These are phyloP conservation scores for Roridomyces roridus DNA, from an alignment of 768 basidiomycete species.

Conservation along the genomic window DNA sequence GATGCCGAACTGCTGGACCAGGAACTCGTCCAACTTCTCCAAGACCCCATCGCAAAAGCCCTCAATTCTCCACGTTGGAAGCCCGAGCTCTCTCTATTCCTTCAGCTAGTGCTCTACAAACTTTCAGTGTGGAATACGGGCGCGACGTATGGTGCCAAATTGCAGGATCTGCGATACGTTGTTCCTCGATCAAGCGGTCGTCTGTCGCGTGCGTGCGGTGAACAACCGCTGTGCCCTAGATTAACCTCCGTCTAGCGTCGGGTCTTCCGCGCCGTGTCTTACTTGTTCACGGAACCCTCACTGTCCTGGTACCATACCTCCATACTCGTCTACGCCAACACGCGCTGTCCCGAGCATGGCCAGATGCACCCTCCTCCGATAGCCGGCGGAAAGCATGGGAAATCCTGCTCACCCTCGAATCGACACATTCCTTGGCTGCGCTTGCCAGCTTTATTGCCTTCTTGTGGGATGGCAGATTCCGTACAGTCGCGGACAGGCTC, in stretches of 20 bases:
- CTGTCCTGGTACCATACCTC: constrained; percentile 79
- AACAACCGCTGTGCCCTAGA: constrained; percentile 6
- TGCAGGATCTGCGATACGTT: constrained; percentile 78
- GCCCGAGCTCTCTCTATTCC: constrained; percentile 74
- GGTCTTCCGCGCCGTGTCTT: constrained; percentile 68
- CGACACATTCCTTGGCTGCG: constrained; percentile 63
- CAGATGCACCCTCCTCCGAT: constrained; percentile 86
- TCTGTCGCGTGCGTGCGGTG: constrained; percentile 43
- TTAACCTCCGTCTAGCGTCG: constrained; percentile 51
- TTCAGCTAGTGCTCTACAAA: constrained; percentile 78
- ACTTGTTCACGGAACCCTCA: constrained; percentile 71
- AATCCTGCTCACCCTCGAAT: constrained; percentile 68
- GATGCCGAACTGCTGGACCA: constrained; percentile 91
- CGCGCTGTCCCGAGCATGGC: constrained; percentile 88
- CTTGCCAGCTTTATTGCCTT: constrained; percentile 85
- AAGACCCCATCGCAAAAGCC: constrained; percentile 80
- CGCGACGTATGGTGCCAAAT: constrained; percentile 81
- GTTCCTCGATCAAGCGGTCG: constrained; percentile 31
- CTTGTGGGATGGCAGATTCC: constrained; percentile 88
- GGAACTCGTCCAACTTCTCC: constrained; percentile 82
- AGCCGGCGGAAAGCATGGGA: constrained; percentile 77
- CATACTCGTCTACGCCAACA: constrained; percentile 74
- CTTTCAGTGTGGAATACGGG: constrained; percentile 83
- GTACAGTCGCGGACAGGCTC: constrained; percentile 81
- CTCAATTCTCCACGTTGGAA: constrained; percentile 66